Percentiles rank a stretch among this genome's conserved stretches.
Evolutionary conservation across 148 eudicot genomes (phyloP).

Genomic region (Diospyros kaki): DNA sequence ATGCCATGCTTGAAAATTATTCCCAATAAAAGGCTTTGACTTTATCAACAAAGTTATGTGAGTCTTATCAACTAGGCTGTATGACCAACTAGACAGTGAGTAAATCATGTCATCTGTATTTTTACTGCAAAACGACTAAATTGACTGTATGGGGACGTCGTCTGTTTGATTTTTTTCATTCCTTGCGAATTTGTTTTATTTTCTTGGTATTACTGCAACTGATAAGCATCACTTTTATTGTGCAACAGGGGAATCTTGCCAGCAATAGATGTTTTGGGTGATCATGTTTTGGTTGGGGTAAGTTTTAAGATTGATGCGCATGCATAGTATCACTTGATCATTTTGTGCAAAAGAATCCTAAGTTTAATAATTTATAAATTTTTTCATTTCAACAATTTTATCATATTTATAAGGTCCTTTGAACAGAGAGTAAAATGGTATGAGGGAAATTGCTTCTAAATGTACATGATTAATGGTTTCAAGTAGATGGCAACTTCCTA

Average conservation of each 20-base stretch:
- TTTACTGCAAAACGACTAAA: neutral
- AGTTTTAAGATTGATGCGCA: slow-evolving; percentile 17
- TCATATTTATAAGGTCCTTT: neutral
- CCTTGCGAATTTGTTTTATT: too few relatives aligned
- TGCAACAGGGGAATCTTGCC: slow-evolving; percentile 80
- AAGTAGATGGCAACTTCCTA: neutral
- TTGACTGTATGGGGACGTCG: neutral
- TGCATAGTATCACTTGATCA: neutral
- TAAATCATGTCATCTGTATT: neutral
- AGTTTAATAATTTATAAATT: too few relatives aligned
- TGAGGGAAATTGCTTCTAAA: neutral
- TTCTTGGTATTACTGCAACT: neutral
- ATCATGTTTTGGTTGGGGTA: slow-evolving; percentile 59
- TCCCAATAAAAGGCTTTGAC: too few relatives aligned
- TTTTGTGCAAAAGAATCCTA: neutral
- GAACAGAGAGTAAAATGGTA: neutral
- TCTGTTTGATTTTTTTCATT: too few relatives aligned
- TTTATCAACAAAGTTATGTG: too few relatives aligned
- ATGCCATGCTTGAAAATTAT: too few relatives aligned
- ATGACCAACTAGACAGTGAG: neutral
- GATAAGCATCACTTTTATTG: neutral
- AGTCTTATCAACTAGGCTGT: too few relatives aligned
- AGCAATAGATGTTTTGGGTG: slow-evolving; percentile 53
- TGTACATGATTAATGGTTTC: neutral
- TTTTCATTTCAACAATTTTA: too few relatives aligned